phyloP scores from a whole-genome alignment of 495 filamentous ascomycete species.

The Bathelium albidoporum region DNA sequence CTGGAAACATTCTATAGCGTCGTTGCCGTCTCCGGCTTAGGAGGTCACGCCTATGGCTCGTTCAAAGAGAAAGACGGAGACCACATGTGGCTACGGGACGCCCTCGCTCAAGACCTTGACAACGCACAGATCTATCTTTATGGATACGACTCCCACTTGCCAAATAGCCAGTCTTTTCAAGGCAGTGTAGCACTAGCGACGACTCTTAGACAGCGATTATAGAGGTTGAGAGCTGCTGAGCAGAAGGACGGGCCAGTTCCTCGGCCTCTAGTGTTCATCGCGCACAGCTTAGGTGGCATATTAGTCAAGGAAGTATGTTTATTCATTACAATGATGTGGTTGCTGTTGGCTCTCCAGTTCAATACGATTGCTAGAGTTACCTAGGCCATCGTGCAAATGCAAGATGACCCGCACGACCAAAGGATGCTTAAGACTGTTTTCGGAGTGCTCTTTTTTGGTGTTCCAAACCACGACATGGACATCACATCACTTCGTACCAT shows the following conservation, averaged over 20 bases:
- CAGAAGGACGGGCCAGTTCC: neutral
- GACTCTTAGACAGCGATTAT: constrained; percentile 12
- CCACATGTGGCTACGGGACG: constrained; percentile 21
- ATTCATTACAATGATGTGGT: no score
- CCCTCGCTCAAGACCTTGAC: constrained; percentile 11
- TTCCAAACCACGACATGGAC: constrained; percentile 21
- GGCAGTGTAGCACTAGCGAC: constrained; percentile 14
- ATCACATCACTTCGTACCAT: constrained; percentile 19
- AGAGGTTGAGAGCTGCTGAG: constrained; percentile 3
- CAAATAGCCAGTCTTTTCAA: constrained; percentile 6
- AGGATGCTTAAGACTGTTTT: constrained; percentile 10
- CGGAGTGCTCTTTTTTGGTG: constrained; percentile 22
- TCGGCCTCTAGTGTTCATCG: constrained; percentile 16
- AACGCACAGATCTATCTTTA: constrained; percentile 9
- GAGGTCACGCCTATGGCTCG: constrained; percentile 23
- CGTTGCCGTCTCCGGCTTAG: constrained; percentile 19
- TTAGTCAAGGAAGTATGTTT: constrained; percentile 18
- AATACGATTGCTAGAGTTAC: neutral
- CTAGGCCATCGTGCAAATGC: constrained; percentile 8
- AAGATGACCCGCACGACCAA: neutral
- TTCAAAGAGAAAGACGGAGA: constrained; percentile 15
- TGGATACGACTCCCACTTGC: constrained; percentile 17
- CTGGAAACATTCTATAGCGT: neutral
- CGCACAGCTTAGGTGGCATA: constrained; percentile 21
- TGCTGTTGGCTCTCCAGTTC: no score